Conservation (phyloP, 495 filamentous ascomycete genomes). For the Trichocladium uniseriatum region DNA sequence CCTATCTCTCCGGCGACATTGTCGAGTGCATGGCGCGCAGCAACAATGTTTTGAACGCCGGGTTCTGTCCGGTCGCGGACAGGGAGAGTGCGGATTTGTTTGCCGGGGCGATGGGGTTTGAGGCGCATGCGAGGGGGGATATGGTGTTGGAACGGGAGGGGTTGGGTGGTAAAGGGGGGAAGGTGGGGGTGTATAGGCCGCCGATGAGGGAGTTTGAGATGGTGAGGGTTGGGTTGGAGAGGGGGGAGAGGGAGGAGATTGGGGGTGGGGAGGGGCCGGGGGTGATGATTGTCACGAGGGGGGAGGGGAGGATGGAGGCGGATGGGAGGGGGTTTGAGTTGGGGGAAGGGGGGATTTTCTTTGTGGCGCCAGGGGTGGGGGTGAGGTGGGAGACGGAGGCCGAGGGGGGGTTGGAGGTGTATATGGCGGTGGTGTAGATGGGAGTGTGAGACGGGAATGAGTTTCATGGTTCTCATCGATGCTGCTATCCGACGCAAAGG, state of each 20-base stretch:
- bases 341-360: constrained; percentile 58
- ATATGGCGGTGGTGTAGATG: constrained; percentile 40
- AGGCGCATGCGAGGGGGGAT: constrained; percentile 47
- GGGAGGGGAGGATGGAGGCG: constrained; percentile 49
- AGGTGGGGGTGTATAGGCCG: constrained; percentile 44
- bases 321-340: constrained; percentile 45
- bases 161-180: background rate
- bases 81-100: constrained; percentile 57
- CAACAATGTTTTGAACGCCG: constrained; percentile 68
- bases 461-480: too few species aligned
- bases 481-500: too few species aligned
- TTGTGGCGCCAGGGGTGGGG: constrained; percentile 51
- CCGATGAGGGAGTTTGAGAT: constrained; percentile 68
- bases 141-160: constrained; percentile 36
- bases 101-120: constrained; percentile 49
- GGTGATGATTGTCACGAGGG: constrained; percentile 55
- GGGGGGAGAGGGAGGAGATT: constrained; percentile 50
- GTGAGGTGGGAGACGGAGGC: constrained; percentile 40
- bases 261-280: constrained; percentile 51
- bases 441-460: too few species aligned
- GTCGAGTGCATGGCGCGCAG: constrained; percentile 80
- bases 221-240: constrained; percentile 48
- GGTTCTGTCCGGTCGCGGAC: constrained; percentile 60
- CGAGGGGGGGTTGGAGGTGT: constrained; percentile 44
- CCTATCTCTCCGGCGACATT: constrained; percentile 69